A percentile compares a stretch with the other conserved stretches of the same genome.
Evolutionary conservation across 2,329 filamentous ascomycete species (phyloP).

Genomic region (Ophiostoma tasmaniense): DNA sequence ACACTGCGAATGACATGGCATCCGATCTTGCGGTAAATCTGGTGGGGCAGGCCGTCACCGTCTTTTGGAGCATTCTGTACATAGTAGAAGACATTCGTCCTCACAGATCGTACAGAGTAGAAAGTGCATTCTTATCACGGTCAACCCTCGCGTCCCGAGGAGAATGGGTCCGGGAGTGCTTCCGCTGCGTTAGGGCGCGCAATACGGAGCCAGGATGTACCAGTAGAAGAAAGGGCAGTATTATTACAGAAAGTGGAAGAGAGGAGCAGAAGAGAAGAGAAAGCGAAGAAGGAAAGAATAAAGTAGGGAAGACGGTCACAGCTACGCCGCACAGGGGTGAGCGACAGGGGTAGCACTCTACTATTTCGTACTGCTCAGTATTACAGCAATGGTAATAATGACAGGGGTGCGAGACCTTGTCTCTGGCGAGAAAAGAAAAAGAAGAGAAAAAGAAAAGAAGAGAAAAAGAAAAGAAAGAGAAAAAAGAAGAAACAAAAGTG

Average conservation of each 20-base stretch:
- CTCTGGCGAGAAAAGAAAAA: not conserved
- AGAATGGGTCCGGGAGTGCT: constrained; percentile 19
- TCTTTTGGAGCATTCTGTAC: constrained; percentile 2
- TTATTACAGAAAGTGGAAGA: not conserved
- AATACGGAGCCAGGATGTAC: constrained; percentile 3
- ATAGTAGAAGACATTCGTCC: no score
- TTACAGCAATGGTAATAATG: not conserved
- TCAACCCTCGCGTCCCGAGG: not conserved
- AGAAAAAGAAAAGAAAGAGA: no score
- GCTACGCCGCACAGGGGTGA: not conserved
- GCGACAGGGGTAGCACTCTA: not conserved
- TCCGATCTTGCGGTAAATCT: not conserved
- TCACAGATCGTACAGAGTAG: not conserved
- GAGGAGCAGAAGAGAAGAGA: not conserved
- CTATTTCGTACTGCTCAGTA: no score
- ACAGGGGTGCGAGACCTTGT: constrained; percentile 1
- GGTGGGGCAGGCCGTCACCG: not conserved
- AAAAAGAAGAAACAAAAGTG: not conserved
- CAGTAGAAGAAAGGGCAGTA: not conserved
- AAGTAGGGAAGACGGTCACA: constrained; percentile 4
- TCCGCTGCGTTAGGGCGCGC: constrained; percentile 20
- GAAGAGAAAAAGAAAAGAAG: not conserved
- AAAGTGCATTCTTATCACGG: not conserved
- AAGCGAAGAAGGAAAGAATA: not conserved
- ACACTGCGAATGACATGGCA: not conserved